These are phyloP conservation scores for Prunus armeniaca DNA, from an alignment of 306 rosid genomes.

Conservation along the genomic window DNA sequence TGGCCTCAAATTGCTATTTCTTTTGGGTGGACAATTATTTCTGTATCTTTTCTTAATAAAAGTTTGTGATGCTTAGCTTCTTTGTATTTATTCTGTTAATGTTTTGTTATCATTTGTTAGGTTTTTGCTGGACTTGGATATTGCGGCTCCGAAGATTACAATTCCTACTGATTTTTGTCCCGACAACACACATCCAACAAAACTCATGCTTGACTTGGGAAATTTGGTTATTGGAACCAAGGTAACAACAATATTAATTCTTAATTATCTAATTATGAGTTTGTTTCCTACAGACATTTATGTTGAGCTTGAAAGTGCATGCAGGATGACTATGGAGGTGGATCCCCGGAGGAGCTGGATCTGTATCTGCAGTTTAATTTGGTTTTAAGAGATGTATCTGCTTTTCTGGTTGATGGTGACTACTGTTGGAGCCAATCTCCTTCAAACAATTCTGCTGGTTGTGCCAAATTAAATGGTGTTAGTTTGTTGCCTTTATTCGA, in stretches of 20 bases:
- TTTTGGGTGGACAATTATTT: not conserved
- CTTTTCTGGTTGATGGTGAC: constrained; percentile 94
- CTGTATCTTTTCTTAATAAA: not conserved
- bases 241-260: constrained; percentile 34
- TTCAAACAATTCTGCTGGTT: constrained; percentile 32
- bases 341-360: constrained; percentile 53
- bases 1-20: not conserved
- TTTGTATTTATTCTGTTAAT: constrained; percentile 12
- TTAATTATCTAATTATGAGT: constrained; percentile 3
- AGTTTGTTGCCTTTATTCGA: constrained; percentile 78
- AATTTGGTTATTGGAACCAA: constrained; percentile 74
- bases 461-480: constrained; percentile 29
- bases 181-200: constrained; percentile 63
- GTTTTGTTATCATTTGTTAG: constrained; percentile 41
- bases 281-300: constrained; percentile 12
- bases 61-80: not conserved
- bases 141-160: constrained; percentile 97
- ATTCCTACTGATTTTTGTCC: constrained; percentile 91
- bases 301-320: constrained; percentile 14
- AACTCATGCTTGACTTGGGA: constrained; percentile 91
- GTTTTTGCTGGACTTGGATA: constrained; percentile 90
- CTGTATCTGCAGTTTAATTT: constrained; percentile 88
- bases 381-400: constrained; percentile 86
- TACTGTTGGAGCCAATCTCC: constrained; percentile 67
- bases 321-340: constrained; percentile 64